Conservation (phyloP, 2,329 filamentous ascomycete genomes). For the Aspergillus pseudoterreus region DNA sequence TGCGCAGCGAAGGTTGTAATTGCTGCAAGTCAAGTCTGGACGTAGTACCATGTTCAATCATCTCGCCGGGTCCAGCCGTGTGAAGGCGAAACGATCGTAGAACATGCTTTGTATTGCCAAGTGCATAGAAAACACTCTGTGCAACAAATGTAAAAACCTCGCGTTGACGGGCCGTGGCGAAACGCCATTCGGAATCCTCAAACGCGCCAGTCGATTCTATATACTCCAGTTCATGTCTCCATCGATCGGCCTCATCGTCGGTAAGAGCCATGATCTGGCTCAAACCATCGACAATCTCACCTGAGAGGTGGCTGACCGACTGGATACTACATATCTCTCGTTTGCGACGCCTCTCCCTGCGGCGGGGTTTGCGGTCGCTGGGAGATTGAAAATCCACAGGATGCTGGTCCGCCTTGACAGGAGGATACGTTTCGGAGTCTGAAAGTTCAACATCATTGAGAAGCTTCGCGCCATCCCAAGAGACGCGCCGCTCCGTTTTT, state of each 20-base stretch:
- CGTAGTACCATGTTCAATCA: constrained; percentile 2
- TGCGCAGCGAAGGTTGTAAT: constrained; percentile 32
- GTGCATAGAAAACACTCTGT: constrained; percentile 43
- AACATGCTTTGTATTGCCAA: constrained; percentile 40
- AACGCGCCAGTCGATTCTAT: constrained; percentile 35
- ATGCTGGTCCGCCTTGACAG: constrained; percentile 9
- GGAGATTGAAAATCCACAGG: constrained; percentile 16
- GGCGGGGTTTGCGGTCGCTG: constrained; percentile 17
- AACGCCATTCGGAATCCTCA: constrained; percentile 36
- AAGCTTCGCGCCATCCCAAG: constrained; percentile 37
- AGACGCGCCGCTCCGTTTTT: constrained; percentile 33
- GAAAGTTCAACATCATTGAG: constrained; percentile 23
- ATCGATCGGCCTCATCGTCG: constrained; percentile 34
- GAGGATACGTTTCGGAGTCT: constrained; percentile 11
- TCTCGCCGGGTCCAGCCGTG: constrained; percentile 4
- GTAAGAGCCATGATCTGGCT: constrained; percentile 33
- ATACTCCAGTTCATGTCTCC: constrained; percentile 36
- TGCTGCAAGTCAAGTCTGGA: constrained; percentile 27
- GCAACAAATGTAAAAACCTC: constrained; percentile 39
- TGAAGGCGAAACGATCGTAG: constrained; percentile 37
- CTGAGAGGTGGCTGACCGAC: constrained; percentile 33
- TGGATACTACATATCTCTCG: constrained; percentile 22
- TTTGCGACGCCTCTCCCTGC: constrained; percentile 6
- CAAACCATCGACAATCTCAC: constrained; percentile 36
- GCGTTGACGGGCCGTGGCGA: constrained; percentile 35